Base-by-base conservation (phyloP, 2,329 filamentous ascomycete species). In the Colletotrichum orbiculare region DNA sequence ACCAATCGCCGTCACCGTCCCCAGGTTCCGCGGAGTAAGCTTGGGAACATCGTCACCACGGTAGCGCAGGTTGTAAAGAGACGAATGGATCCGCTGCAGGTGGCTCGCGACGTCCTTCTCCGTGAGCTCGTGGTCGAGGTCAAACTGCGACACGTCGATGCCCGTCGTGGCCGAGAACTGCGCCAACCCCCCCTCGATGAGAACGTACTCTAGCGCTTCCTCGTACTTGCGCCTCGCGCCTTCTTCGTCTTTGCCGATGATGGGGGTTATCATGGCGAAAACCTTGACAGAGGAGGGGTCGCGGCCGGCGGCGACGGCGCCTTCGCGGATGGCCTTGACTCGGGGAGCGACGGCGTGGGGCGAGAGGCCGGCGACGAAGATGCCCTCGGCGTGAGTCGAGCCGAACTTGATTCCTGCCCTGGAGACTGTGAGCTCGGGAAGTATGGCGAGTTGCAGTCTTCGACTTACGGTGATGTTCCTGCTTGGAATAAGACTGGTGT, bases 401-500 rank as follows among this genome's bases (percentile, higher is more conserved):
- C 84, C 86, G 69, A 89, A 89, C 0, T 77, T 75, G 1, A 82
- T 83, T 0, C 87, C 86, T 0, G 87, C 86, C 0, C 82, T 70
- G 0, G 25, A 8, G 3, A 11, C 3, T 6, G 7, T 12, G 11
- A 13, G 54, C 15, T 6, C n/a, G 42, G 8, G 1, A 35, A 38
- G 8, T 9, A 2, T 8, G 37, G 12, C 2, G 34, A 17, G 2
- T 34, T 8, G 7, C 13, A n/a, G 2, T 12, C 2, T 3, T 47
- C 9, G 11, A 52, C 60, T 48, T 38, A 59, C 60, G 54, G 60
- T 15, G 86, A 89, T 0, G 85, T 87, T 0, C 87, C 87, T 1
- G 87, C 86, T 68, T 89, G 87, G 69, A 87, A 85, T 0, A 87
- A 74, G 64, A 86, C 84, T 0, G 85, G 85, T 0, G 85, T 88